Evolutionary conservation across 345 rosid genomes (phyloP), one percentile per base, ranked within the genome.

Genomic region (Brassica cretica): DNA sequence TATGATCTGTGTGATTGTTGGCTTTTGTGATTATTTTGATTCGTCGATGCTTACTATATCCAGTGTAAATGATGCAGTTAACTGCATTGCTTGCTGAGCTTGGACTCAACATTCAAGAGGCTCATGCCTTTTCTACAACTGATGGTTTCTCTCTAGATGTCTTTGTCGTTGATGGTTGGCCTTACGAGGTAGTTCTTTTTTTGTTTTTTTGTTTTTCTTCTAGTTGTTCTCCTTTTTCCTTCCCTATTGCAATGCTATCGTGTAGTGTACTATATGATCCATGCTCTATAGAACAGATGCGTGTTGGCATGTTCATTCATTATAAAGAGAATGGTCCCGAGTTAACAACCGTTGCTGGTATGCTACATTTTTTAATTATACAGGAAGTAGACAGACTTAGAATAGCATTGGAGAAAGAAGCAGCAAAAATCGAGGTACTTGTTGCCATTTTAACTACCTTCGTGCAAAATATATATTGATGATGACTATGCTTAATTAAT

Each of bases 111-210:
- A 95, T 95, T 83, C 98, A 90, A 84, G 99, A 95, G 86, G 99
- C 99, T 11, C 99, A 95, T 76, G 99, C 87, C 39, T 93, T 95
- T 85, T 95, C 99, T 71, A 93, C 99, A 3, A 87, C 81, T 8
- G 96, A 95, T 78, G 98, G 99, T 67, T 95, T 82, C 84, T 95
- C 99, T 59, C 85, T 95, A 30, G 99, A 95, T 87, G 98, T 93
- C 74, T 95, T 95, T 84, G 98, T 95, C 68, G 98, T 95, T 82
- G 99, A 95, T 75, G 98, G 99, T 83, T 95, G 98, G 99, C 97
- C 91, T n/a, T 93, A 77, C 77, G 98, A 95, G 99, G 99, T 93
- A 86, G 98, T 93, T 12, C 19, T 1, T 51, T n/a, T 46, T 46
- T 1, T 41, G 11, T 39, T 11, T 37, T 4, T 62, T 39, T 11